Conservation (phyloP, 805 yeast species). For the Zygosaccharomyces rouxii region DNA sequence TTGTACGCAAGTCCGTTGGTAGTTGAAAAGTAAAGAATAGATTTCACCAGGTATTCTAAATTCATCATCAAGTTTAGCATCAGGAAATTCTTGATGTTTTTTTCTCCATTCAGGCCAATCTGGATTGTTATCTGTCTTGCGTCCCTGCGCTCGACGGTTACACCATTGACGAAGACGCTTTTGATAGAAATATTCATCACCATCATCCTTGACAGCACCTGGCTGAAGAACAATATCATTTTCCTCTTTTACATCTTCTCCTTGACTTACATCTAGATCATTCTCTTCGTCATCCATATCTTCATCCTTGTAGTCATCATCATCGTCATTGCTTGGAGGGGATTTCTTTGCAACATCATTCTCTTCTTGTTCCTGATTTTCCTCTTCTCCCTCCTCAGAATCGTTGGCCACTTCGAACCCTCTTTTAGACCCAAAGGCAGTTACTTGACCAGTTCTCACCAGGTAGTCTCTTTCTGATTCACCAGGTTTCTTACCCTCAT, state of each 20-base stretch:
- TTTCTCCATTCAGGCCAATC: slow-evolving; percentile 56
- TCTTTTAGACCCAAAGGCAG: slow-evolving; percentile 79
- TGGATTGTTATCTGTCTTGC: slow-evolving; percentile 19
- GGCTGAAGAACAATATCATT: slow-evolving; percentile 16
- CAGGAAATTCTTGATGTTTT: slow-evolving; percentile 75
- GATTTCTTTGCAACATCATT: slow-evolving; percentile 14
- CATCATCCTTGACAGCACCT: slow-evolving; percentile 59
- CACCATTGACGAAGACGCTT: slow-evolving; percentile 60
- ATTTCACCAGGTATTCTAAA: slow-evolving; percentile 87
- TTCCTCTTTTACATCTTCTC: slow-evolving; percentile 12
- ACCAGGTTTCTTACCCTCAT: slow-evolving; percentile 45
- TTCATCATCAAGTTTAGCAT: slow-evolving; percentile 65
- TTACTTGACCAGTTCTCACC: slow-evolving; percentile 84
- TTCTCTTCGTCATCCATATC: slow-evolving; percentile 13
- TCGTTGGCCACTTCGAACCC: slow-evolving; percentile 42
- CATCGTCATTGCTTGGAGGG: slow-evolving; percentile 7
- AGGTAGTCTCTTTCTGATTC: slow-evolving; percentile 78
- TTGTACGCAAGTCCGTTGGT: slow-evolving; percentile 94
- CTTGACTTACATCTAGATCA: slow-evolving; percentile 18
- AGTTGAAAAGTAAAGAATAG: slow-evolving; percentile 79
- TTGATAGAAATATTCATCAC: slow-evolving; percentile 64
- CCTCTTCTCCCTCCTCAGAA: slow-evolving; percentile 31
- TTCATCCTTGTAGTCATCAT: slow-evolving; percentile 25
- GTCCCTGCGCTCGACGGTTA: slow-evolving; percentile 43
- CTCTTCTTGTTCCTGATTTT: slow-evolving; percentile 6